These are phyloP conservation scores for Termitomyces sp. DNA, from an alignment of 1,284 basidiomycete genomes.

Conservation along the genomic window DNA sequence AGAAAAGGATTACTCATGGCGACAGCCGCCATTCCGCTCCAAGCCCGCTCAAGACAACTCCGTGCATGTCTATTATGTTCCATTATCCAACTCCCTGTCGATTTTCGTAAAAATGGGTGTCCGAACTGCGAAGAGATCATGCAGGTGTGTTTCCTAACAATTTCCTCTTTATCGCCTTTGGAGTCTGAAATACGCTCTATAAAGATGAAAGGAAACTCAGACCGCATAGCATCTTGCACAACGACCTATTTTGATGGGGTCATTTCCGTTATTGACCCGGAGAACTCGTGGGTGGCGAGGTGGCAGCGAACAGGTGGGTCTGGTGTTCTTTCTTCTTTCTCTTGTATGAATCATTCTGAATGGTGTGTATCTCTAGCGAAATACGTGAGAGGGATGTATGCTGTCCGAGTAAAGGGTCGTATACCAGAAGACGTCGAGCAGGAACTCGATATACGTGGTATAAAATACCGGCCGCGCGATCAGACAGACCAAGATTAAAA, in stretches of 20 bases:
- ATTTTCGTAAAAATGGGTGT: slow-evolving; percentile 86
- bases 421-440: slow-evolving; percentile 84
- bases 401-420: slow-evolving; percentile 81
- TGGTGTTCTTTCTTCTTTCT: neutral
- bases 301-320: slow-evolving; percentile 87
- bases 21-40: slow-evolving; percentile 45
- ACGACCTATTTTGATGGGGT: slow-evolving; percentile 94
- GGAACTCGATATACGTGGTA: slow-evolving; percentile 68
- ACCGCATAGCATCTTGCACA: slow-evolving; percentile 84
- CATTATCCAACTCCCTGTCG: slow-evolving; percentile 78
- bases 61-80: slow-evolving; percentile 93
- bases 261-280: slow-evolving; percentile 85
- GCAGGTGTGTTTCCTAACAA: slow-evolving; percentile 42
- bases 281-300: slow-evolving; percentile 90
- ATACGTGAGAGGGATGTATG: slow-evolving; percentile 83
- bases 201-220: slow-evolving; percentile 86
- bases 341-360: neutral
- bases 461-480: slow-evolving; percentile 77
- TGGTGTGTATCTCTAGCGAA: slow-evolving; percentile 50
- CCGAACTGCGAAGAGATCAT: slow-evolving; percentile 97
- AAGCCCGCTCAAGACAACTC: slow-evolving; percentile 66
- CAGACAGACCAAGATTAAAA: slow-evolving; percentile 63
- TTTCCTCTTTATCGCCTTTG: neutral
- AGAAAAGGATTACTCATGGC: slow-evolving; percentile 10
- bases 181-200: neutral